Conservation (phyloP, 2,329 filamentous ascomycete genomes). For the Fusarium udum region DNA sequence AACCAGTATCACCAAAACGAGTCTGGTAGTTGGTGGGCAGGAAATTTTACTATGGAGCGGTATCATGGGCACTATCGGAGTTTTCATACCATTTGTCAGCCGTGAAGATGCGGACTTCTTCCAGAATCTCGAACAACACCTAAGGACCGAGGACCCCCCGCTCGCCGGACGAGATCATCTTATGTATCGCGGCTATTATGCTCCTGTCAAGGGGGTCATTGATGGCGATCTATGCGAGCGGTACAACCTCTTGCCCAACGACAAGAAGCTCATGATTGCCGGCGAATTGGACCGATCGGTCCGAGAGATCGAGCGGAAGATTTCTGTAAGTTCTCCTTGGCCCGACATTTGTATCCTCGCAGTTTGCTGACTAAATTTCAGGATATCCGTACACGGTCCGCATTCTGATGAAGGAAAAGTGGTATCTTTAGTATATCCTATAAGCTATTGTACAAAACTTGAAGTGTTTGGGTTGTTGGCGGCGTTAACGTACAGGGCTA, state of each 20-base stretch:
- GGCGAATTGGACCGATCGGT: constrained; percentile 91
- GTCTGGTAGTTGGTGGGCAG: constrained; percentile 88
- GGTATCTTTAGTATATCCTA: constrained; percentile 40
- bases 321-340: constrained; percentile 65
- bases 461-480: constrained; percentile 35
- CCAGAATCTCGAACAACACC: constrained; percentile 88
- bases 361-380: constrained; percentile 45
- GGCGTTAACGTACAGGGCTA: constrained; percentile 47
- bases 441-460: constrained; percentile 43
- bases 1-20: constrained; percentile 87
- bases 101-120: constrained; percentile 98
- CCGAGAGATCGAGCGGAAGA: constrained; percentile 94
- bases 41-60: constrained; percentile 94
- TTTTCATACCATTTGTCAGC: constrained; percentile 89
- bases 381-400: constrained; percentile 68
- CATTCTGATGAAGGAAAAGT: constrained; percentile 56
- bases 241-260: constrained; percentile 82
- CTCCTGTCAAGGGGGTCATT: constrained; percentile 94
- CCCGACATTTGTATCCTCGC: neutral
- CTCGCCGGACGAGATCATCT: constrained; percentile 93
- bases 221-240: constrained; percentile 97
- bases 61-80: constrained; percentile 91
- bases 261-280: constrained; percentile 95
- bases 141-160: constrained; percentile 86
- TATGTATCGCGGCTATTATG: constrained; percentile 95